Evolutionary conservation across 169 alveolate genomes (phyloP).

Genomic region (Sarcocystis neurona): DNA sequence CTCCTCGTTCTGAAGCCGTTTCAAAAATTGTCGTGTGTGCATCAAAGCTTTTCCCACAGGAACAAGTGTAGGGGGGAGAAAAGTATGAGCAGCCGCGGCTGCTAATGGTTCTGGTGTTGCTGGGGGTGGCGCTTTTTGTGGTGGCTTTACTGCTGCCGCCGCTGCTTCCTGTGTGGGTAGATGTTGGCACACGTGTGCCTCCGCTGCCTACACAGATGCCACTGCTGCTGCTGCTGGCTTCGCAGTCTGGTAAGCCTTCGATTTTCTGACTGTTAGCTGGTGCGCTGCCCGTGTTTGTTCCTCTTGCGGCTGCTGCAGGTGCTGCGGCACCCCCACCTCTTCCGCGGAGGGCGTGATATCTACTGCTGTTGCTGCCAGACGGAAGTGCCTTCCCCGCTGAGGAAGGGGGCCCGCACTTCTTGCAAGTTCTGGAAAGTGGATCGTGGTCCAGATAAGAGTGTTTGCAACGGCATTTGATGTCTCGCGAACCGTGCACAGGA

Average conservation of each 20-base stretch:
- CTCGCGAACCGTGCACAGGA: slow-evolving; percentile 86
- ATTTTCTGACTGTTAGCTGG: too few relatives aligned
- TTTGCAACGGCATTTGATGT: slow-evolving; percentile 85
- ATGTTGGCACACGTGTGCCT: not conserved
- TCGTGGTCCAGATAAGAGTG: slow-evolving; percentile 87
- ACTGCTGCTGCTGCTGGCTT: not conserved
- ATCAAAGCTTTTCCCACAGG: slow-evolving; percentile 80
- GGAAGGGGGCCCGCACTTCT: slow-evolving; percentile 52
- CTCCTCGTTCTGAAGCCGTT: slow-evolving; percentile 48
- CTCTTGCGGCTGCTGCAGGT: slow-evolving; percentile 26
- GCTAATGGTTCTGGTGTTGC: not conserved
- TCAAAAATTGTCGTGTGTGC: slow-evolving; percentile 82
- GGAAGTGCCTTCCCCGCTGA: not conserved
- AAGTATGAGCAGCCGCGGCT: slow-evolving; percentile 68
- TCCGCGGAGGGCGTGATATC: too few relatives aligned
- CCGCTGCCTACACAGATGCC: slow-evolving; percentile 3
- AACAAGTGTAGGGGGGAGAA: slow-evolving; percentile 80
- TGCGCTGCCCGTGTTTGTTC: too few relatives aligned
- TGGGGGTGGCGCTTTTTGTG: not conserved
- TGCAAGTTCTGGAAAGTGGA: slow-evolving; percentile 75
- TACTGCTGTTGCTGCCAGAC: too few relatives aligned
- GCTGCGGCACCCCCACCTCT: not conserved
- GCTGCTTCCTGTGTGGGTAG: not conserved
- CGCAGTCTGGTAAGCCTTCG: too few relatives aligned
- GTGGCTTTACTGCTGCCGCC: not conserved